Base-by-base conservation (phyloP, 768 basidiomycete species). In the Trichaptum fuscoviolaceum region DNA sequence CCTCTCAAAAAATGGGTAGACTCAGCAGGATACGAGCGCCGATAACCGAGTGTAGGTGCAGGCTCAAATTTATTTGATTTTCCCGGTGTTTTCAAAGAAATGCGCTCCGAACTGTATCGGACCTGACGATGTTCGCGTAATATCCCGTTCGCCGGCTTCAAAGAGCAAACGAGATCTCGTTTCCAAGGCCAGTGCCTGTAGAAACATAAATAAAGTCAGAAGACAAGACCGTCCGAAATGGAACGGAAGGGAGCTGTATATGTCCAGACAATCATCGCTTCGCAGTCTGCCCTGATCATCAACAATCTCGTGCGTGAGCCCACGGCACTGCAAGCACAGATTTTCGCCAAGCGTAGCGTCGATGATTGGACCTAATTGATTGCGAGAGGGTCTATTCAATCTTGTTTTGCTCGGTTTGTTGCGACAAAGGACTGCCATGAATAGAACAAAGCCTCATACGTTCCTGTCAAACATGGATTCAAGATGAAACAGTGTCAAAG, bases 51-150 rank as follows among this genome's bases (percentile, higher is more conserved):
- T 52, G 15, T 52, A 20, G 42, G 15, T 12, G 42, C 42, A 52
- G 42, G 42, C 42, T 52, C 42, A 52, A 5, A 52, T 52, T 52
- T 52, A 52, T 52, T 52, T 52, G 42, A 52, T 52, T 52, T 52
- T 52, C 42, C 35, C 42, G 42, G 42, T 52, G 42, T 52, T 52
- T 52, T 52, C 42, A 52, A 52, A 52, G 42, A 52, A 52, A 52
- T 52, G 42, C 42, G 42, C 42, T 52, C 42, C 42, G 42, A 15
- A 52, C 42, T 52, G 42, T 20, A 20, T 12, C 42, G 42, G 42
- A 20, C 20, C 42, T 52, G 42, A 52, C 42, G 20, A 52, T 52
- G 15, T 52, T 12, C 3, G 12, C 42, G 42, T 52, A 36, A 36
- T 36, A 17, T 7, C 35, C 35, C 17, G 20, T 52, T 52, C 15